Conservation (phyloP, 495 filamentous ascomycete species). For the Daldinia caldariorum region DNA sequence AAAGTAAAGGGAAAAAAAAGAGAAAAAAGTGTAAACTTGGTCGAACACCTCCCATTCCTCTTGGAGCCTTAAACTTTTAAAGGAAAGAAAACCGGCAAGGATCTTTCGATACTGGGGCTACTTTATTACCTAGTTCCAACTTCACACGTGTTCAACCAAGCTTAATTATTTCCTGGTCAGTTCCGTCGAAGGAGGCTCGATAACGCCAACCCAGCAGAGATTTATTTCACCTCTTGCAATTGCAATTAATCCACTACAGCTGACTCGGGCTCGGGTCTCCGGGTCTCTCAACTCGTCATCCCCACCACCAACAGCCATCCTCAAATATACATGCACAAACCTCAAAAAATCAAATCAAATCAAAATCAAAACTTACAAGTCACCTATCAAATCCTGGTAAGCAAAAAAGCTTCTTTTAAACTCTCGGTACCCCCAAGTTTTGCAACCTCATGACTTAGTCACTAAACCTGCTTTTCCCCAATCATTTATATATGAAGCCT, state of each 20-base stretch:
- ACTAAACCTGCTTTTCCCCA: not conserved
- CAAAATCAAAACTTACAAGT: not conserved
- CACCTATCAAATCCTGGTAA: conserved; percentile 5
- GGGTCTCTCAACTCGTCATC: not conserved
- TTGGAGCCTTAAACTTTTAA: conserved; percentile 3
- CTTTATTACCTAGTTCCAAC: conserved; percentile 22
- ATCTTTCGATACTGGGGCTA: conserved; percentile 19
- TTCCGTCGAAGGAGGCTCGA: conserved; percentile 28
- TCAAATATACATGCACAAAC: conserved; percentile 3
- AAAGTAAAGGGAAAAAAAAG: not conserved
- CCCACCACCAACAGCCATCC: conserved; percentile 10
- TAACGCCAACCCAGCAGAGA: conserved; percentile 11
- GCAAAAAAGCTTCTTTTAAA: conserved; percentile 4
- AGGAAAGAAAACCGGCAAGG: conserved; percentile 14
- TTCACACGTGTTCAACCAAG: conserved; percentile 41
- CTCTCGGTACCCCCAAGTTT: not conserved
- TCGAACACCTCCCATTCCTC: conserved; percentile 14
- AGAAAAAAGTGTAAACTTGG: conserved; percentile 20
- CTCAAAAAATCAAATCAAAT: too few species aligned
- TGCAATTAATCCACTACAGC: conserved; percentile 23
- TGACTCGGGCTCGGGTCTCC: conserved; percentile 6
- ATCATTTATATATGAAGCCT: not conserved
- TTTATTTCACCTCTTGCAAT: not conserved
- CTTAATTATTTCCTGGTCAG: conserved; percentile 33
- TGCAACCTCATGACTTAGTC: not conserved